These are phyloP conservation scores for Urochloa ruziziensis DNA, from an alignment of 176 grass and related monocot species.

Conservation along the genomic window DNA sequence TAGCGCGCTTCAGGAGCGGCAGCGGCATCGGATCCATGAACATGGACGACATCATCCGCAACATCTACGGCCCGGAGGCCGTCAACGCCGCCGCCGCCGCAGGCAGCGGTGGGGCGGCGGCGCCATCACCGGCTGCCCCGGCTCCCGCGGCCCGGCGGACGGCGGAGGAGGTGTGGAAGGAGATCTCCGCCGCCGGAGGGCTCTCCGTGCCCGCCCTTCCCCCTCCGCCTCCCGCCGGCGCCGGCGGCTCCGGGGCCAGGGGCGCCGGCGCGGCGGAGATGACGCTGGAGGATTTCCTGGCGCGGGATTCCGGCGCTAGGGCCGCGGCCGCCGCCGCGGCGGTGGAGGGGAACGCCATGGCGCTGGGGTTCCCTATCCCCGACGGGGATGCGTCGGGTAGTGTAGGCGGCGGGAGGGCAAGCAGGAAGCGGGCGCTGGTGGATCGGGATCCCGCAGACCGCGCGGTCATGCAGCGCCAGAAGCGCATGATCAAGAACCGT, in stretches of 20 bases:
- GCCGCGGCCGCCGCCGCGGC: neutral
- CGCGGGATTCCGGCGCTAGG: slow-evolving; percentile 58
- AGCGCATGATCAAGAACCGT: slow-evolving; percentile 99
- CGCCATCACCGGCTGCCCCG: neutral
- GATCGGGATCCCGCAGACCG: slow-evolving; percentile 87
- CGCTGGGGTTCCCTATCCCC: slow-evolving; percentile 33
- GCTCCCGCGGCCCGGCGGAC: slow-evolving; percentile 32
- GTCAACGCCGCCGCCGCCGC: neutral
- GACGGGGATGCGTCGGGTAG: slow-evolving; percentile 2
- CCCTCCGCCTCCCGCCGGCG: neutral
- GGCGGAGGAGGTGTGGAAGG: slow-evolving; percentile 82
- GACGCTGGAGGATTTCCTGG: slow-evolving; percentile 96
- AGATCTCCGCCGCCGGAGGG: slow-evolving; percentile 57
- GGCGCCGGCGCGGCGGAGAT: slow-evolving; percentile 44
- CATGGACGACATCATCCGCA: slow-evolving; percentile 90
- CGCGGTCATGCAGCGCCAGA: slow-evolving; percentile 71
- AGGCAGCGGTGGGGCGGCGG: neutral
- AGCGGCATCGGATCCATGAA: slow-evolving; percentile 84
- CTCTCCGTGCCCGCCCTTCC: slow-evolving; percentile 9
- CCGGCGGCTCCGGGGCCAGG: neutral
- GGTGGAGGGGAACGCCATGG: slow-evolving; percentile 18
- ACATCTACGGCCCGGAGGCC: slow-evolving; percentile 47
- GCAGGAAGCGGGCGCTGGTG: slow-evolving; percentile 55
- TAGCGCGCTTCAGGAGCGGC: slow-evolving; percentile 42
- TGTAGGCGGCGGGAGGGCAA: slow-evolving; percentile 34